Evolutionary conservation across 148 eudicot genomes (phyloP).

Genomic region (Polygonum maritimum): DNA sequence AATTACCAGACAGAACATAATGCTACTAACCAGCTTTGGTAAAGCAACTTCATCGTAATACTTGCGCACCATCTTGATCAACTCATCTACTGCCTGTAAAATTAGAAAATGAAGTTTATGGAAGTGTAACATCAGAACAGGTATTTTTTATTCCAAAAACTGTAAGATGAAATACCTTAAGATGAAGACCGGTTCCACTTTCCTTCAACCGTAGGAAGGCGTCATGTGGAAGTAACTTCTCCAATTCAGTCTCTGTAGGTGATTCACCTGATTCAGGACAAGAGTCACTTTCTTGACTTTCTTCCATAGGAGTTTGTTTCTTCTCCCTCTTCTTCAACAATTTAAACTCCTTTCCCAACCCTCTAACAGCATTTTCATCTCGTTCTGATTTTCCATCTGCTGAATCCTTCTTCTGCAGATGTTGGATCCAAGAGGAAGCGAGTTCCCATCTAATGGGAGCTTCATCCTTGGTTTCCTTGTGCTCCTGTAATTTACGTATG

Average conservation of each 20-base stretch:
- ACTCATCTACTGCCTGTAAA: constrained; percentile 73
- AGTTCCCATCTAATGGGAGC: constrained; percentile 88
- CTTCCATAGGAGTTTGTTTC: constrained; percentile 29
- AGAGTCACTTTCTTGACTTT: constrained; percentile 33
- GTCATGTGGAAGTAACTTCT: constrained; percentile 64
- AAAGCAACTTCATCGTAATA: constrained; percentile 88
- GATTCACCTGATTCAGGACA: constrained; percentile 21
- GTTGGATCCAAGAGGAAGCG: constrained; percentile 95
- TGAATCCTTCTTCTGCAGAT: constrained; percentile 74
- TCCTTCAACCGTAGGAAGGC: constrained; percentile 72
- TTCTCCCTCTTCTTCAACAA: constrained; percentile 73
- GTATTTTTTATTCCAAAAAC: background rate
- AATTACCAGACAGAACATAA: background rate
- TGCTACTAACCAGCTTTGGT: constrained; percentile 92
- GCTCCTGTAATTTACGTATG: constrained; percentile 48
- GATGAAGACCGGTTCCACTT: constrained; percentile 74
- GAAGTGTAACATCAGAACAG: background rate
- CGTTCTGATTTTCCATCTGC: constrained; percentile 32
- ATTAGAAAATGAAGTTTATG: constrained; percentile 8
- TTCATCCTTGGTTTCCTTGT: constrained; percentile 27
- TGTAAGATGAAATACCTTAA: constrained; percentile 45
- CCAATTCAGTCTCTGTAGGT: constrained; percentile 31
- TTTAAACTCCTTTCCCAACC: constrained; percentile 88
- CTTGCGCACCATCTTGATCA: constrained; percentile 56
- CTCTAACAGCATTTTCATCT: constrained; percentile 51